Evolutionary conservation across 768 basidiomycete species (phyloP), one percentile per base, ranked within the genome.

Genomic region (Tephrocybe rancida): DNA sequence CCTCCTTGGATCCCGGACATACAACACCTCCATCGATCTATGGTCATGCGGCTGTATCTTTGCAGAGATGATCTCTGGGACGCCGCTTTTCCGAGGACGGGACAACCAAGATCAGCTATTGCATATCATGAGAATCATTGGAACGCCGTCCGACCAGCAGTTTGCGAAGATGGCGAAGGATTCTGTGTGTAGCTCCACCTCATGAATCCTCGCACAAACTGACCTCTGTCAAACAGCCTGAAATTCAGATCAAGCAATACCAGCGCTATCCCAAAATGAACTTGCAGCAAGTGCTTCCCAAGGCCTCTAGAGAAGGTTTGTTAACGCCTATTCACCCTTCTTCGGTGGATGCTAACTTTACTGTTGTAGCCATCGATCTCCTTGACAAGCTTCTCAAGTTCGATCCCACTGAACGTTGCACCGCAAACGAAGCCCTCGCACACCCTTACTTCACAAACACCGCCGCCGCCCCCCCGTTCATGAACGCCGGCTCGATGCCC

Each of bases 31-130:
- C 26, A 98, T 99, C 62, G 97, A 99, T 68, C 90, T 98, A 45
- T 99, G 97, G 97, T 95, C 92, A 13, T 96, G 94, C 52, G 97
- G 97, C 9, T 98, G 97, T 68, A 99, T 99, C 66, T 97, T 99
- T 68, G 96, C 97, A 18, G 97, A 99, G 73, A 98, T 99, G 96
- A 98, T 99, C 55, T 88, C 92, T 18, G 97, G 97, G 1, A 89
- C 95, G 5, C 97, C 97, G 24, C 81, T 99, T 25, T 99, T 99
- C 80, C 82, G 96, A 59, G 97, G 97, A 19, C 79, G 96, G 57
- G 97, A 98, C 69, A 98, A 98, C 64, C 90, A 95, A 60, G 97
- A 99, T 69, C 97, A 99, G 67, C 77, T 99, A n/a, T 79, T 94
- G 41, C 94, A 96, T 63, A 99, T 99, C 66, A 95, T 98, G 87